Evolutionary conservation across 179 eudicot species (phyloP), one percentile per base, ranked within the genome.

Genomic region (Actinidia arguta): DNA sequence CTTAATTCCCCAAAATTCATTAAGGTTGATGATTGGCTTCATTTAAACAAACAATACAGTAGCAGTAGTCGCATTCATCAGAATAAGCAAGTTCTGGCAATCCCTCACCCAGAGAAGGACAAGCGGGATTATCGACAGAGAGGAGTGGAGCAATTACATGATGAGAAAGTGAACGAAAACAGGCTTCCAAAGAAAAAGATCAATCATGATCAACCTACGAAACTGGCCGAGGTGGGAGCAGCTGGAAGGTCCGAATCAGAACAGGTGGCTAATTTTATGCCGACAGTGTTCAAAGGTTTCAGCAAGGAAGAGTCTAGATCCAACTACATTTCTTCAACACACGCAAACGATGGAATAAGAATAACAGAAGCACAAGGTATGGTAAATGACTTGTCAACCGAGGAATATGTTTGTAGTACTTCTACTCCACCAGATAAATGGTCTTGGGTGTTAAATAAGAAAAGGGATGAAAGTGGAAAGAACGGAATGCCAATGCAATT

Each of bases 1-100:
- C 39, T 48, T 47, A 44, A 81, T 54, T 54, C 76, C 72, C 14
- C 39, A 25, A 83, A 83, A 25, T 20, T 48, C 25, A 67, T 55
- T 36, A 75, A 73, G 17, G 44, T 80, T 36, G 72, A 80, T 36
- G 44, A 83, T n/a, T 83, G 79, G 83, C 78, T 79, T 73, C 70
- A 79, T 31, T 63, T 50, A 18, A 78, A 83, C 3, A 48, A 79
- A 76, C 8, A 67, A 79, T 22, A 69, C 18, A 20, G 42, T 31
- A 31, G 27, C n/a, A 67, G 25, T 9, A 68, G 50, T 64, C 11
- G n/a, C 46, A 66, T 46, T 48, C 51, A 31, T n/a, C 62, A 46
- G 82, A 73, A 56, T 63, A 79, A 80, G 48, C 42, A 20, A 55
- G 36, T 83, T 73, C 20, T 80, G 31, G 68, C 83, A 47, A 75